These are phyloP conservation scores for Puccinia hordei DNA, from an alignment of 1,284 basidiomycete genomes.

Conservation along the genomic window DNA sequence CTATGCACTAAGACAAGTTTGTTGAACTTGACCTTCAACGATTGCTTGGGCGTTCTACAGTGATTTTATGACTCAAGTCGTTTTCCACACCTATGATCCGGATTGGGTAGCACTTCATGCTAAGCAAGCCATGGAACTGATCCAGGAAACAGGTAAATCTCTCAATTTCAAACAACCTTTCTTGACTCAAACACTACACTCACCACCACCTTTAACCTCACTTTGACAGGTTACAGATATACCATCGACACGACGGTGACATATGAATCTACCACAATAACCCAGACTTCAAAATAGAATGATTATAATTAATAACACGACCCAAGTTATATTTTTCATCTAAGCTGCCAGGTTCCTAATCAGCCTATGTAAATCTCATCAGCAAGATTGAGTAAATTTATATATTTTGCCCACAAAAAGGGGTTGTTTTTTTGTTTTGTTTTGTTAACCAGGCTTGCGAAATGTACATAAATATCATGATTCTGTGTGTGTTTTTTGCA, in stretches of 20 bases:
- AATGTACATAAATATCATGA: too few species aligned
- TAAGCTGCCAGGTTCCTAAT: not conserved
- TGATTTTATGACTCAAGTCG: not conserved
- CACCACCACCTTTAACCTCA: not conserved
- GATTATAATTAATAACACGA: too few species aligned
- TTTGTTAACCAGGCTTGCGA: not conserved
- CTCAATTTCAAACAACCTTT: not conserved
- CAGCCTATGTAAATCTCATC: not conserved
- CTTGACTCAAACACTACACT: not conserved
- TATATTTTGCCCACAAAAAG: not conserved
- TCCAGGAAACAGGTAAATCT: not conserved
- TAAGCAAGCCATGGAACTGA: not conserved
- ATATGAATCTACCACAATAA: too few species aligned
- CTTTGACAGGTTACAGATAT: not conserved
- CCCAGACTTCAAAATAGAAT: not conserved
- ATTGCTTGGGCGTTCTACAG: not conserved
- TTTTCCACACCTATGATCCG: not conserved
- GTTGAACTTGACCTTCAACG: not conserved
- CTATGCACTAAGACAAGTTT: not conserved
- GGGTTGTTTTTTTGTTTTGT: not conserved
- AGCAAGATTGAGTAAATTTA: too few species aligned
- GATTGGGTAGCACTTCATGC: not conserved
- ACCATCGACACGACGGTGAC: not conserved
- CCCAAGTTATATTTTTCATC: not conserved
- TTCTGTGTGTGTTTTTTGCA: too few species aligned